A percentile compares a stretch with the other conserved stretches of the same genome.
Conservation (phyloP, 2,329 filamentous ascomycete species). For the Cadophora luteo-olivacea region DNA sequence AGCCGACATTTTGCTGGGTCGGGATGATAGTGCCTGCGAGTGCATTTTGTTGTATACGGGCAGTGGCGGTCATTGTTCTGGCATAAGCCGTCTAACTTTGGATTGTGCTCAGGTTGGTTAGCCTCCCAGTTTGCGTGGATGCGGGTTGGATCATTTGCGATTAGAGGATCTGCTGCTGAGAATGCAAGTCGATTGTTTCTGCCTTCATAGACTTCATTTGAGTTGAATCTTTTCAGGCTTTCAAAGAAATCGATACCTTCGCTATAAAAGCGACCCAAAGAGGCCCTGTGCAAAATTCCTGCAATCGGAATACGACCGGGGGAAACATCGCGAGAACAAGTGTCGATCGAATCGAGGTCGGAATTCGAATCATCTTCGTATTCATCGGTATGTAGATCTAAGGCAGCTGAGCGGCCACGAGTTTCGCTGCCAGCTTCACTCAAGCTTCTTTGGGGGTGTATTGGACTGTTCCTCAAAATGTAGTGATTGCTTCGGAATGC, state of each 20-base stretch:
- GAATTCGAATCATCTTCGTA: background rate
- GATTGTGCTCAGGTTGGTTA: background rate
- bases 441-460: background rate
- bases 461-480: constrained; percentile 11
- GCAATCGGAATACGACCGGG: background rate
- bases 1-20: constrained; percentile 11
- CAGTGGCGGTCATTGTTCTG: constrained; percentile 5
- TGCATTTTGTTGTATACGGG: constrained; percentile 6
- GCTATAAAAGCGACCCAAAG: background rate
- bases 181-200: constrained; percentile 1
- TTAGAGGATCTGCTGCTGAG: constrained; percentile 1
- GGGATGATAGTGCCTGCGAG: constrained; percentile 15
- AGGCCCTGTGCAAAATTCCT: background rate
- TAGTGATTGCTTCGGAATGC: background rate
- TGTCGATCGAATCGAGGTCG: background rate
- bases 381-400: background rate
- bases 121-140: background rate
- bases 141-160: background rate
- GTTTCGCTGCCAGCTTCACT: background rate
- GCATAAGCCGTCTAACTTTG: constrained; percentile 1
- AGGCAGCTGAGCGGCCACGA: background rate
- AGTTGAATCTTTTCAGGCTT: no score
- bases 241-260: background rate
- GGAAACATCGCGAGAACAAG: constrained; percentile 1
- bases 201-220: background rate